Evolutionary conservation across 1,284 basidiomycete genomes (phyloP).

Genomic region (Tilletia indica): DNA sequence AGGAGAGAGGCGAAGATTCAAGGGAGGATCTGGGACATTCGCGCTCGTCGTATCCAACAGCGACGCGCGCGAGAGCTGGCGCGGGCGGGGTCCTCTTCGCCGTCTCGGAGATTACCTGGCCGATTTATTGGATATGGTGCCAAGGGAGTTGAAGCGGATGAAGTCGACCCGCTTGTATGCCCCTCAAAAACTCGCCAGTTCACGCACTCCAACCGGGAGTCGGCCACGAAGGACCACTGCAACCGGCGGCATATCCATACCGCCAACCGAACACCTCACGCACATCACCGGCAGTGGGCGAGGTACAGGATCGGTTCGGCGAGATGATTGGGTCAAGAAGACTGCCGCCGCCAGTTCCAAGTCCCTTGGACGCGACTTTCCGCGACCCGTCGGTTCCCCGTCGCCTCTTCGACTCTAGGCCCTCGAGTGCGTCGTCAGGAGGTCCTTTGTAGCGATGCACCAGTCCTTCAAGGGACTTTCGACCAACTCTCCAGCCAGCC

Average conservation of each 20-base stretch:
- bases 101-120: not conserved
- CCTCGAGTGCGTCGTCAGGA: not conserved
- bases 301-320: not conserved
- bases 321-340: conserved; percentile 4
- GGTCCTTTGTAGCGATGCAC: conserved; percentile 7
- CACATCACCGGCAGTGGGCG: no score
- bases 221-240: no score
- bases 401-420: not conserved
- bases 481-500: not conserved
- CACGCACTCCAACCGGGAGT: no score
- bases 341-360: not conserved
- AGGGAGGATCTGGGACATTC: not conserved
- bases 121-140: not conserved
- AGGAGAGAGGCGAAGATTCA: conserved; percentile 22
- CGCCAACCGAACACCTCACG: no score
- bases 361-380: not conserved
- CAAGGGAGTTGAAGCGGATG: not conserved
- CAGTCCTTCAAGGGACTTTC: conserved; percentile 13
- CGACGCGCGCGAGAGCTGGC: conserved; percentile 2
- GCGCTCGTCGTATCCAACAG: not conserved
- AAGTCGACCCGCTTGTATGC: not conserved
- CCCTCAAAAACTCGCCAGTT: not conserved
- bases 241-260: no score
- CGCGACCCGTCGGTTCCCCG: conserved; percentile 1
- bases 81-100: conserved; percentile 1